phyloP scores from a whole-genome alignment of 495 filamentous ascomycete genomes.

The Xylaria sp. region DNA sequence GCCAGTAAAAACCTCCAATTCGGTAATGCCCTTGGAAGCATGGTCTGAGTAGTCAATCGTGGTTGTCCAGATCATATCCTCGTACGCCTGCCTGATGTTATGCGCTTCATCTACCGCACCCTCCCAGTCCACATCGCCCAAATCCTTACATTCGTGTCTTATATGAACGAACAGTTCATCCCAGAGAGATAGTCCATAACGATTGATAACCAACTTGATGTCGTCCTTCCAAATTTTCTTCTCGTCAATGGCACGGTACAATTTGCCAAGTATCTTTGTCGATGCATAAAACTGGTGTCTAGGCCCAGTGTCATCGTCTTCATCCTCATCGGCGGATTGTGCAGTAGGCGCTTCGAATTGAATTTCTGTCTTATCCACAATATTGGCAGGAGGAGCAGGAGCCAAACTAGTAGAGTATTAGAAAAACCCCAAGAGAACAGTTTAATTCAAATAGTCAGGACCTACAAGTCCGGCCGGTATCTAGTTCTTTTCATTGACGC shows the following conservation, averaged over 20 bases:
- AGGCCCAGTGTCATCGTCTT: conserved; percentile 61
- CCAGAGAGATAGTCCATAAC: conserved; percentile 46
- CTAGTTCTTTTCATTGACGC: conserved; percentile 27
- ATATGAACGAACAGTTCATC: conserved; percentile 56
- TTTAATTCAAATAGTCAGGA: conserved; percentile 15
- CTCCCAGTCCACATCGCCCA: conserved; percentile 41
- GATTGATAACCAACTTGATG: conserved; percentile 46
- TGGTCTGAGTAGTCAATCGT: conserved; percentile 67
- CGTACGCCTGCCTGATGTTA: conserved; percentile 64
- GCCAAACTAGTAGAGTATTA: conserved; percentile 54
- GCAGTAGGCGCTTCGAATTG: conserved; percentile 46
- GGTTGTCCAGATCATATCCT: conserved; percentile 62
- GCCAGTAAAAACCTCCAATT: conserved; percentile 80
- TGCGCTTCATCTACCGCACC: conserved; percentile 52
- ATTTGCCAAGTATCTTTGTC: conserved; percentile 70
- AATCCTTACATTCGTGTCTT: conserved; percentile 27
- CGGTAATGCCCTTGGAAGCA: conserved; percentile 63
- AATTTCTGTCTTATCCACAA: conserved; percentile 57
- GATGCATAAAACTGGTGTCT: conserved; percentile 68
- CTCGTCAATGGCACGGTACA: conserved; percentile 81
- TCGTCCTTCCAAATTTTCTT: conserved; percentile 66
- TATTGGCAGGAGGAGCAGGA: conserved; percentile 63
- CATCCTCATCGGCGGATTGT: conserved; percentile 51
- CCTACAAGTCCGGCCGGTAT: conserved; percentile 54
- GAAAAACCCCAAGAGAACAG: not conserved